Percentiles rank a stretch among this genome's conserved stretches.
phyloP scores from a whole-genome alignment of 1,139 yeast species.

The Kodamaea arcana region DNA sequence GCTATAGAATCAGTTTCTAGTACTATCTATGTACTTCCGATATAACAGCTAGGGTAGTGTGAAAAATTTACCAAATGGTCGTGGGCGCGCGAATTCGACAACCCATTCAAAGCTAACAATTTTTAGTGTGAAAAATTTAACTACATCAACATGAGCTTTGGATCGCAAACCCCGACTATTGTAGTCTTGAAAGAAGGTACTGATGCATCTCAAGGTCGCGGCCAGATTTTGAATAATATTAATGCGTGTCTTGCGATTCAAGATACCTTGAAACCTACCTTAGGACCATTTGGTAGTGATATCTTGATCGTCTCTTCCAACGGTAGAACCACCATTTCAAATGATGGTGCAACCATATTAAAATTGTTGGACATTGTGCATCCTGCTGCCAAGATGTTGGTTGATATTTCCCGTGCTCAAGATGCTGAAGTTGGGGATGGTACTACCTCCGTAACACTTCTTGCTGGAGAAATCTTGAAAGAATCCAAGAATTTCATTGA shows the following conservation, averaged over 20 bases:
- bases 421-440: conserved; percentile 99
- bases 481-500: conserved; percentile 89
- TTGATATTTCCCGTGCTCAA: conserved; percentile 92
- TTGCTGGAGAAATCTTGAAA: conserved; percentile 92
- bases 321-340: conserved; percentile 90
- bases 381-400: conserved; percentile 95
- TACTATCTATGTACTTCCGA: too few relatives aligned
- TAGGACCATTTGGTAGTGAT: conserved; percentile 97
- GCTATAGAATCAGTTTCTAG: too few relatives aligned
- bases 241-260: conserved; percentile 97
- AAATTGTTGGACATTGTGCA: conserved; percentile 92
- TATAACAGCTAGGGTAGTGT: neutral
- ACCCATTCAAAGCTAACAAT: too few relatives aligned
- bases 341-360: conserved; percentile 96
- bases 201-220: conserved; percentile 92
- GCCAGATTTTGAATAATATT: conserved; percentile 90
- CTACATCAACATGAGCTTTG: conserved; percentile 76
- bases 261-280: conserved; percentile 89
- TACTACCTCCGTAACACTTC: conserved; percentile 88
- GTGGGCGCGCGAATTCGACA: neutral
- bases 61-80: conserved; percentile 2
- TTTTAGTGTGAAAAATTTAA: too few relatives aligned
- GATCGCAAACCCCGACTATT: conserved; percentile 92
- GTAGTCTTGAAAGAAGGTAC: conserved; percentile 98
- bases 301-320: conserved; percentile 77